Conservation (phyloP, 495 filamentous ascomycete genomes). For the Cryomyces minteri region DNA sequence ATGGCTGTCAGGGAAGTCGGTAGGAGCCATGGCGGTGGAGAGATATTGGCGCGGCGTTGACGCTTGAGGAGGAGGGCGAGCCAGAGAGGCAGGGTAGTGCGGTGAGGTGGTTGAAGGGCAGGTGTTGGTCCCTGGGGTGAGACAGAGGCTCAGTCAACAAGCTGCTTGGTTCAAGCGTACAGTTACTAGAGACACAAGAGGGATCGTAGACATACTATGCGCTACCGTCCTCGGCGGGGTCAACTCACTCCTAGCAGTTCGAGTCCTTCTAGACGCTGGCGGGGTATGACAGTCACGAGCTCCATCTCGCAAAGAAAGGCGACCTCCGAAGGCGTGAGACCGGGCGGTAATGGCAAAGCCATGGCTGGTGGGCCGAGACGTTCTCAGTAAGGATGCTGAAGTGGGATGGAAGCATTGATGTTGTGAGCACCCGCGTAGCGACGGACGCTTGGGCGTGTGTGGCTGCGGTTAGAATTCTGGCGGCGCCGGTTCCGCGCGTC, state of each 20-base stretch:
- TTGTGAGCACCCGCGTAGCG: too few species aligned
- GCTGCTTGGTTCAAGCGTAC: neutral
- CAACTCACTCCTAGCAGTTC: constrained; percentile 62
- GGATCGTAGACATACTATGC: constrained; percentile 3
- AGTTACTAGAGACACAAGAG: neutral
- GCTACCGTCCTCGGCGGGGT: constrained; percentile 2
- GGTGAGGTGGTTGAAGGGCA: constrained; percentile 60
- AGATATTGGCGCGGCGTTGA: constrained; percentile 84
- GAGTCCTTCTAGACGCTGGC: constrained; percentile 73
- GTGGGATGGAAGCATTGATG: too few species aligned
- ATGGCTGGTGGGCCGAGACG: constrained; percentile 24
- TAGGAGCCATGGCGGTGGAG: constrained; percentile 76
- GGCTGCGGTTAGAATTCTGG: neutral
- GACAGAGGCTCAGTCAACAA: neutral
- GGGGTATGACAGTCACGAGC: constrained; percentile 76
- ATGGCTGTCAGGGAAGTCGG: constrained; percentile 52
- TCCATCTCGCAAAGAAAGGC: constrained; percentile 97
- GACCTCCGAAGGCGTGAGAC: constrained; percentile 75
- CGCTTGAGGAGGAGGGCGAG: constrained; percentile 93
- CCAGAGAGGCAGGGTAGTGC: constrained; percentile 75
- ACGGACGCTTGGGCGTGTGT: constrained; percentile 6
- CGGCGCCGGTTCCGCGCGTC: too few species aligned
- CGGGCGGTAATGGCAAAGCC: constrained; percentile 68
- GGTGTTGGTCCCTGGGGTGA: constrained; percentile 51
- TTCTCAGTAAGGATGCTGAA: too few species aligned